A percentile compares a stretch with the other conserved stretches of the same genome.
Conservation (phyloP, 2,329 filamentous ascomycete genomes). For the Orbilia blumenaviensis region DNA sequence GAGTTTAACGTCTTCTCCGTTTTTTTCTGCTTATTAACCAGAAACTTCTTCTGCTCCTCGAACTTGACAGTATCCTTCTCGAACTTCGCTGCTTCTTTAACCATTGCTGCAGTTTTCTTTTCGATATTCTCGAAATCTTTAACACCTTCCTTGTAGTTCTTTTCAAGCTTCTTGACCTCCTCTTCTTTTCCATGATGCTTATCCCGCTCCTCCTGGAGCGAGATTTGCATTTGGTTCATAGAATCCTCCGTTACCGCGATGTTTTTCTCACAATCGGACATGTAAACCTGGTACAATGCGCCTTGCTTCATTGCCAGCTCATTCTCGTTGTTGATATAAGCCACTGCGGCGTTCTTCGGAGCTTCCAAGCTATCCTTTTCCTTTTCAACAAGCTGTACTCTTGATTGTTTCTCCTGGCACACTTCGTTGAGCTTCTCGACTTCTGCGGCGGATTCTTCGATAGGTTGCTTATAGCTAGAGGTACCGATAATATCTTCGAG, state of each 20-base stretch:
- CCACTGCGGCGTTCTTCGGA: slow-evolving; percentile 93
- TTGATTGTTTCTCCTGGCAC: slow-evolving; percentile 91
- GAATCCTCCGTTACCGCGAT: slow-evolving; percentile 87
- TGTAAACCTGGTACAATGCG: slow-evolving; percentile 89
- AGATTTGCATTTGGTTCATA: slow-evolving; percentile 85
- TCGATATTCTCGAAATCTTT: slow-evolving; percentile 82
- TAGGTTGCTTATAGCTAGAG: slow-evolving; percentile 96
- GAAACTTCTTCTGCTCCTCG: slow-evolving; percentile 96
- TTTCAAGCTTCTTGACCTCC: slow-evolving; percentile 87
- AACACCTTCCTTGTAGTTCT: slow-evolving; percentile 79
- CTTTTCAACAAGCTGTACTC: slow-evolving; percentile 97
- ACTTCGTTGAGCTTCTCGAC: slow-evolving; percentile 93
- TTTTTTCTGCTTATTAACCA: slow-evolving; percentile 90
- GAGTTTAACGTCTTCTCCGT: slow-evolving; percentile 85
- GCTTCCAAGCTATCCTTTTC: slow-evolving; percentile 92
- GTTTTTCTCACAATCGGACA: slow-evolving; percentile 87
- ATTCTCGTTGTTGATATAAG: slow-evolving; percentile 90
- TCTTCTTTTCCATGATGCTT: slow-evolving; percentile 91
- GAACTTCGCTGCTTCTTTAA: slow-evolving; percentile 89
- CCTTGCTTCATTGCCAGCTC: slow-evolving; percentile 89
- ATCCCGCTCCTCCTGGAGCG: slow-evolving; percentile 85
- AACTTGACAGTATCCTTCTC: slow-evolving; percentile 98
- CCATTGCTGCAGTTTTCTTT: slow-evolving; percentile 78
- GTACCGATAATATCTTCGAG: slow-evolving; percentile 98
- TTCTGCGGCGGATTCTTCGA: slow-evolving; percentile 89